Evolutionary conservation across 495 filamentous ascomycete genomes (phyloP), one percentile per base, ranked within the genome.

Genomic region (Echria macrotheca): DNA sequence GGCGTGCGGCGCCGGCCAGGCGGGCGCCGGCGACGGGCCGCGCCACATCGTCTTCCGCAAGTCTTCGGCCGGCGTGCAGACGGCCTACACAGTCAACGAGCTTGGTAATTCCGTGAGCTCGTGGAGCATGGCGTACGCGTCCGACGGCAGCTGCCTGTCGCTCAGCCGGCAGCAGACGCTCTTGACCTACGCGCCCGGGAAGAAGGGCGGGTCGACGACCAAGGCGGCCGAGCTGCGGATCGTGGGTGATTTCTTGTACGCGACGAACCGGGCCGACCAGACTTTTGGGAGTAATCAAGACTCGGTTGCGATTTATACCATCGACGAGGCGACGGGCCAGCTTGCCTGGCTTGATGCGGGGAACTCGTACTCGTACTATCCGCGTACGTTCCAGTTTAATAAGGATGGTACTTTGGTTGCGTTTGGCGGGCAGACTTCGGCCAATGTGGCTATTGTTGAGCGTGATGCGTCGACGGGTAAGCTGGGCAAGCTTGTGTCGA

Each of bases 31-130:
- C 9, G 75, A 72, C 14, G 87, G 86, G 0, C 87, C 85, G 1
- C 73, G 87, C 2, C 87, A 90, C 53, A 82, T 71, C 8, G 64
- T 72, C 3, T 91, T 89, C 53, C 69, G 1, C n/a, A n/a, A n/a
- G n/a, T n/a, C n/a, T n/a, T n/a, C n/a, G n/a, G n/a, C n/a, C n/a
- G n/a, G n/a, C n/a, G n/a, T n/a, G n/a, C n/a, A n/a, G n/a, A n/a
- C n/a, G n/a, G n/a, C n/a, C n/a, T n/a, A n/a, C n/a, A n/a, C n/a
- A n/a, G n/a, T n/a, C n/a, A n/a, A n/a, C n/a, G n/a, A n/a, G n/a
- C n/a, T n/a, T n/a, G n/a, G n/a, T n/a, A n/a, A n/a, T n/a, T n/a
- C n/a, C n/a, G n/a, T n/a, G n/a, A n/a, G n/a, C n/a, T n/a, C n/a
- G n/a, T n/a, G n/a, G n/a, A n/a, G n/a, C n/a, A n/a, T n/a, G n/a